Percentiles rank a stretch among this genome's conserved stretches.
These are phyloP conservation scores for Trichomonascaceae sp. DNA, from an alignment of 1,139 yeast genomes.

Conservation along the genomic window DNA sequence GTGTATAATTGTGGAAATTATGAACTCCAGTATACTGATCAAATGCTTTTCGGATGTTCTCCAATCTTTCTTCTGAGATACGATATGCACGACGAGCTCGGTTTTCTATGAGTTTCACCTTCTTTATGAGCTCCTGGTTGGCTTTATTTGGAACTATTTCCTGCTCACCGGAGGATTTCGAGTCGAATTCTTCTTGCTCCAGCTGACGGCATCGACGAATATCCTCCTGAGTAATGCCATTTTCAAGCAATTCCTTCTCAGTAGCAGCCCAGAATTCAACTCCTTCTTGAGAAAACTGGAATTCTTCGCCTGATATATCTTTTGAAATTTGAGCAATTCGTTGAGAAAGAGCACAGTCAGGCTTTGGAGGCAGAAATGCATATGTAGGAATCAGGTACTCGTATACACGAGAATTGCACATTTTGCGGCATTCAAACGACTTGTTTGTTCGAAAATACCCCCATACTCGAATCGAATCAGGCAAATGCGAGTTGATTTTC, in stretches of 20 bases:
- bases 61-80: constrained; percentile 54
- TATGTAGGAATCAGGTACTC: constrained; percentile 91
- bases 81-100: constrained; percentile 64
- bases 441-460: constrained; percentile 86
- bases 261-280: constrained; percentile 64
- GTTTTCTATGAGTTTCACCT: constrained; percentile 62
- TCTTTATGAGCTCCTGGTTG: constrained; percentile 38
- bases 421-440: constrained; percentile 88
- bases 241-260: constrained; percentile 22
- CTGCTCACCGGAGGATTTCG: constrained; percentile 13
- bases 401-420: constrained; percentile 91
- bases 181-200: constrained; percentile 21
- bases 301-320: constrained; percentile 53
- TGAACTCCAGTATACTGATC: constrained; percentile 77
- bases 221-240: constrained; percentile 32
- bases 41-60: constrained; percentile 61
- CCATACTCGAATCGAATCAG: constrained; percentile 88
- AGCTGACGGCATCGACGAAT: constrained; percentile 28
- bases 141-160: constrained; percentile 30
- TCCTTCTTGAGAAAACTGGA: constrained; percentile 59
- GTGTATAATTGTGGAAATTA: constrained; percentile 91
- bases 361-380: constrained; percentile 85
- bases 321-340: constrained; percentile 49
- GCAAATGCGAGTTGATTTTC: constrained; percentile 68
- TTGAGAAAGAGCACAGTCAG: constrained; percentile 56